A percentile compares a stretch with the other conserved stretches of the same genome.
Evolutionary conservation across 345 rosid genomes (phyloP).

Genomic region (Moricandia moricandioides): DNA sequence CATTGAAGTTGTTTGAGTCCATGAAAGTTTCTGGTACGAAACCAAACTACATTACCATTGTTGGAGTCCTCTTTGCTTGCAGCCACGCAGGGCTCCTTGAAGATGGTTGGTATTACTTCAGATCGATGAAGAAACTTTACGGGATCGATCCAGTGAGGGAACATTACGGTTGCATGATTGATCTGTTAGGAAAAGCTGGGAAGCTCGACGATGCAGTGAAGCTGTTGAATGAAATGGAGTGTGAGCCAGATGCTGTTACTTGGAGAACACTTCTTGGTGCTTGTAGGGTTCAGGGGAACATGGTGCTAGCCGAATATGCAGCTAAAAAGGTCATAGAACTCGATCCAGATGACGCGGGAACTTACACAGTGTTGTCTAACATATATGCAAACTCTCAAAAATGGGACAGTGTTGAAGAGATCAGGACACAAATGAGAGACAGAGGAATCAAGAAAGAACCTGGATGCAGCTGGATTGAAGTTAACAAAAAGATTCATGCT

Average conservation of each 20-base stretch:
- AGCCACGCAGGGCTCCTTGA: slow-evolving; percentile 68
- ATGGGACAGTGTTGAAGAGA: slow-evolving; percentile 58
- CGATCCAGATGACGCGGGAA: slow-evolving; percentile 65
- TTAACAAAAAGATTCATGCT: slow-evolving; percentile 57
- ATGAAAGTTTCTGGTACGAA: slow-evolving; percentile 51
- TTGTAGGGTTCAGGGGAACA: slow-evolving; percentile 57
- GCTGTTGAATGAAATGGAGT: slow-evolving; percentile 57
- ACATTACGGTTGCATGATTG: slow-evolving; percentile 76
- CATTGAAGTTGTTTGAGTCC: slow-evolving; percentile 47
- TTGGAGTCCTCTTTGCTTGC: slow-evolving; percentile 72
- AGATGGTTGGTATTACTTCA: slow-evolving; percentile 59
- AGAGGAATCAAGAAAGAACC: slow-evolving; percentile 59
- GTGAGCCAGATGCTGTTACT: slow-evolving; percentile 62
- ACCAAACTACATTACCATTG: slow-evolving; percentile 62
- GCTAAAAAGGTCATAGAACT: slow-evolving; percentile 56
- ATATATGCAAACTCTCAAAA: slow-evolving; percentile 65
- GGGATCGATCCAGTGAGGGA: slow-evolving; percentile 65
- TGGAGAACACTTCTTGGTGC: slow-evolving; percentile 70
- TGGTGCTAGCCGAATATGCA: slow-evolving; percentile 51
- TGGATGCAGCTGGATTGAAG: slow-evolving; percentile 80
- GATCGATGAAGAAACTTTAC: slow-evolving; percentile 56
- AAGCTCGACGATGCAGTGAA: slow-evolving; percentile 57
- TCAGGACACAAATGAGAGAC: slow-evolving; percentile 48
- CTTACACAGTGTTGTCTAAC: slow-evolving; percentile 62
- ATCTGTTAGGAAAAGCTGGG: slow-evolving; percentile 74